phyloP scores from a whole-genome alignment of 169 alveolate genomes.

The Nephromyces sp. region DNA sequence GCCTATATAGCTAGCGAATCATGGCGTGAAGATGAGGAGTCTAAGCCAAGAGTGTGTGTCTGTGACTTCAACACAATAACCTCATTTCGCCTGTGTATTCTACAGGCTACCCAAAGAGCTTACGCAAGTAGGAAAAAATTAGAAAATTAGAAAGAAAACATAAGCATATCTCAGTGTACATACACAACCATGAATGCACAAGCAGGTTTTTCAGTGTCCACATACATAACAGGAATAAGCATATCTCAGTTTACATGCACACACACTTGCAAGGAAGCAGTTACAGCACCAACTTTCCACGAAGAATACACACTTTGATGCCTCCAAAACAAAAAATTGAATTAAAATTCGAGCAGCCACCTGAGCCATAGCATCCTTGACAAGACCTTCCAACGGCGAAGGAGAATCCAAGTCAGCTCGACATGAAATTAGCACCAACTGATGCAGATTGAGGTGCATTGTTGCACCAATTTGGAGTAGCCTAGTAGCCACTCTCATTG shows the following conservation, averaged over 20 bases:
- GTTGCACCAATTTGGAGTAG: slow-evolving; percentile 70
- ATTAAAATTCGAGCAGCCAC: background rate
- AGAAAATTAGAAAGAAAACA: too few species aligned
- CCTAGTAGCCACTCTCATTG: slow-evolving; percentile 74
- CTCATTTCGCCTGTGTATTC: too few species aligned
- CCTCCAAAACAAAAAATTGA: background rate
- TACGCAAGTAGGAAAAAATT: too few species aligned
- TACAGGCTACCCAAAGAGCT: too few species aligned
- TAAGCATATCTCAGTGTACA: too few species aligned
- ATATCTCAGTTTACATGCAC: background rate
- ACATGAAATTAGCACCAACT: slow-evolving; percentile 69
- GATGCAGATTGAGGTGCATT: slow-evolving; percentile 67
- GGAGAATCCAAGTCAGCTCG: slow-evolving; percentile 71
- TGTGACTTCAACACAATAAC: too few species aligned
- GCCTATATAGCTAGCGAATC: background rate
- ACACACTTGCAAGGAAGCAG: background rate
- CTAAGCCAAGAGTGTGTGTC: too few species aligned
- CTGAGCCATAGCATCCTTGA: slow-evolving; percentile 3
- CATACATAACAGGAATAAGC: too few species aligned
- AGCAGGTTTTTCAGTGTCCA: too few species aligned
- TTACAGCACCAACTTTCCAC: too few species aligned
- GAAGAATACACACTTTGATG: background rate
- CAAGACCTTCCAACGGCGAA: slow-evolving; percentile 63
- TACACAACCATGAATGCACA: too few species aligned
- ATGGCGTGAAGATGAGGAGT: background rate